Percentiles rank a stretch among this genome's conserved stretches.
phyloP scores from a whole-genome alignment of 352 stramenopile genomes.

The Phytopythium cucurbitacearum region DNA sequence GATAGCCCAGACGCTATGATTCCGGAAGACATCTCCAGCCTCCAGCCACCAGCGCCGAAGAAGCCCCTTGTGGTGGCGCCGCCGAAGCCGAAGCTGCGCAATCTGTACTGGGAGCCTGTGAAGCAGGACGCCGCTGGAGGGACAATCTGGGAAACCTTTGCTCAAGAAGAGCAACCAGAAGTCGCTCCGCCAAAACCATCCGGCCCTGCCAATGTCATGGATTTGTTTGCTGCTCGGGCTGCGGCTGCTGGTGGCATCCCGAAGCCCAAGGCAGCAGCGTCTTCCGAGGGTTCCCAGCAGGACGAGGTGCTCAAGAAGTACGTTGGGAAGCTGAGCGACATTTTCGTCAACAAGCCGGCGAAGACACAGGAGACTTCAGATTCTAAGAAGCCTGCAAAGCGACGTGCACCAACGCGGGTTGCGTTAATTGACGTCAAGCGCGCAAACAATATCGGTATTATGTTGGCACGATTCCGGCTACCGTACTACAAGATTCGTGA shows the following conservation, averaged over 20 bases:
- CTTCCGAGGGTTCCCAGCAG: conserved; percentile 20
- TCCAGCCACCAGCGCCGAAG: conserved; percentile 14
- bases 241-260: not conserved
- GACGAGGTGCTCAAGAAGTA: conserved; percentile 61
- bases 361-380: conserved; percentile 48
- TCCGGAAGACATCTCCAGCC: conserved; percentile 27
- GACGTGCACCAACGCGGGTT: conserved; percentile 61
- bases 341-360: conserved; percentile 79
- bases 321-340: conserved; percentile 55
- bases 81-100: conserved; percentile 77
- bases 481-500: conserved; percentile 77
- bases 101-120: conserved; percentile 81
- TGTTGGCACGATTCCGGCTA: conserved; percentile 79
- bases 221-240: conserved; percentile 28
- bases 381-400: conserved; percentile 50
- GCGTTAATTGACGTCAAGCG: conserved; percentile 81
- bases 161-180: conserved; percentile 20
- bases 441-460: conserved; percentile 86
- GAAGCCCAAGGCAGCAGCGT: conserved; percentile 10
- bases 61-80: conserved; percentile 37
- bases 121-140: conserved; percentile 47
- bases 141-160: conserved; percentile 78
- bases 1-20: conserved; percentile 80
- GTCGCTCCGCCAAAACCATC: conserved; percentile 7
- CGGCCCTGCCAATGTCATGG: conserved; percentile 21